phyloP scores from a whole-genome alignment of 129 eudicot species.

The Tagetes patula region DNA sequence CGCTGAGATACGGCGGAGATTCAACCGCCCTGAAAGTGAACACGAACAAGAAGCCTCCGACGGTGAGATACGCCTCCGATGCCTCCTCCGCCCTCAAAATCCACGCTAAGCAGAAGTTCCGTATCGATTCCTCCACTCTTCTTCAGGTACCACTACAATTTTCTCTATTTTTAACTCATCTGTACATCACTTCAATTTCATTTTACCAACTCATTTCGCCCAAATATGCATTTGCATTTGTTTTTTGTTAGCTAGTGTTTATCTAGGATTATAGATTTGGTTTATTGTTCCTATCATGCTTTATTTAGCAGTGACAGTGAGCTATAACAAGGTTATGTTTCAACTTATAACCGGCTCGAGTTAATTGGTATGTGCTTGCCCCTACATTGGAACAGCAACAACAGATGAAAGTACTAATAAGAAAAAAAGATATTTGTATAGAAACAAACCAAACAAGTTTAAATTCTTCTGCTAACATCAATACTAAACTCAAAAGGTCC shows the following conservation, averaged over 20 bases:
- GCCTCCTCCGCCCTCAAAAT: slow-evolving; percentile 51
- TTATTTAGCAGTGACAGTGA: background rate
- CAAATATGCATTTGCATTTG: background rate
- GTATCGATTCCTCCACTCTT: slow-evolving; percentile 45
- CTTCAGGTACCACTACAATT: slow-evolving; percentile 44
- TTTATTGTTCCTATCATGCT: background rate
- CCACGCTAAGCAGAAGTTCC: slow-evolving; percentile 74
- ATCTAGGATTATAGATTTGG: background rate
- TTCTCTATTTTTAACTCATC: background rate
- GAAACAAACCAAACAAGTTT: background rate
- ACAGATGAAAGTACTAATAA: background rate
- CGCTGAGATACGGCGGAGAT: slow-evolving; percentile 73
- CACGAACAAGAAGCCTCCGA: slow-evolving; percentile 59
- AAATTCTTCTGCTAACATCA: too few species aligned
- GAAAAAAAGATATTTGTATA: background rate
- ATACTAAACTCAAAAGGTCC: background rate
- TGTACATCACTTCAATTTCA: background rate
- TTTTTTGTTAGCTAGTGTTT: background rate
- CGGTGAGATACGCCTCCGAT: slow-evolving; percentile 29
- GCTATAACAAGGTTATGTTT: background rate
- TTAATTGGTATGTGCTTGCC: background rate
- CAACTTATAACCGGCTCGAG: background rate
- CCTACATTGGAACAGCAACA: background rate
- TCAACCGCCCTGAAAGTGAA: slow-evolving; percentile 60
- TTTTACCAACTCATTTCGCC: background rate